Conservation (phyloP, 495 filamentous ascomycete species). For the Pseudotulostoma volvatum region DNA sequence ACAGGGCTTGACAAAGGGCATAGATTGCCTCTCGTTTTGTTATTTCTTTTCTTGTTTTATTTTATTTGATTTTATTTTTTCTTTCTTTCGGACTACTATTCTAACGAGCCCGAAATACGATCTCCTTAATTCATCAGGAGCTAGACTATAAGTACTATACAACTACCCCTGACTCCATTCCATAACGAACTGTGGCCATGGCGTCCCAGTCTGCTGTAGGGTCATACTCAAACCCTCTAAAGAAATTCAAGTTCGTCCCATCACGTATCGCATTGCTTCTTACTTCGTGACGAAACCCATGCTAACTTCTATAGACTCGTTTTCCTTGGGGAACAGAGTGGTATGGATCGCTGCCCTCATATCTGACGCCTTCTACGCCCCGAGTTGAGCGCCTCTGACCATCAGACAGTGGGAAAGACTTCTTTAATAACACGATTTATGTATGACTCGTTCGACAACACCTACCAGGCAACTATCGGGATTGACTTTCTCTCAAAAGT, state of each 20-base stretch:
- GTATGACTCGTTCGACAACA: constrained; percentile 99
- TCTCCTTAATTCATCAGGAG: too few relatives aligned
- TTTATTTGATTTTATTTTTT: too few relatives aligned
- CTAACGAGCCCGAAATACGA: too few relatives aligned
- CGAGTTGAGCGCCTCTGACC: constrained; percentile 3
- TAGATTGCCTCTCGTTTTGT: too few relatives aligned
- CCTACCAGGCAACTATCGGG: constrained; percentile 97
- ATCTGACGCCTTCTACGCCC: constrained; percentile 9
- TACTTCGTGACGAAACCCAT: constrained; percentile 8
- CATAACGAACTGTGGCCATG: too few relatives aligned
- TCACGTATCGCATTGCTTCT: too few relatives aligned
- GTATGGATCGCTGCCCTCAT: too few relatives aligned
- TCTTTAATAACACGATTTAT: constrained; percentile 98
- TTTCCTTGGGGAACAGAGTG: constrained; percentile 94
- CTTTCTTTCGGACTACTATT: too few relatives aligned
- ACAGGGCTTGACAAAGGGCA: too few relatives aligned
- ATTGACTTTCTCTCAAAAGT: constrained; percentile 99
- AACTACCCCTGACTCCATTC: too few relatives aligned
- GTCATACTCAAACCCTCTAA: constrained; percentile 95
- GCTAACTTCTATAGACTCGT: constrained; percentile 51
- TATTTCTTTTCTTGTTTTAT: too few relatives aligned
- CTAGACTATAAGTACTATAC: too few relatives aligned
- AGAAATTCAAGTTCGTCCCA: constrained; percentile 88
- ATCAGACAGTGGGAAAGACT: constrained; percentile 72
- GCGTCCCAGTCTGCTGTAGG: constrained; percentile 46